These are phyloP conservation scores for Coprinellus aureogranulatus DNA, from an alignment of 768 basidiomycete species.

Conservation along the genomic window DNA sequence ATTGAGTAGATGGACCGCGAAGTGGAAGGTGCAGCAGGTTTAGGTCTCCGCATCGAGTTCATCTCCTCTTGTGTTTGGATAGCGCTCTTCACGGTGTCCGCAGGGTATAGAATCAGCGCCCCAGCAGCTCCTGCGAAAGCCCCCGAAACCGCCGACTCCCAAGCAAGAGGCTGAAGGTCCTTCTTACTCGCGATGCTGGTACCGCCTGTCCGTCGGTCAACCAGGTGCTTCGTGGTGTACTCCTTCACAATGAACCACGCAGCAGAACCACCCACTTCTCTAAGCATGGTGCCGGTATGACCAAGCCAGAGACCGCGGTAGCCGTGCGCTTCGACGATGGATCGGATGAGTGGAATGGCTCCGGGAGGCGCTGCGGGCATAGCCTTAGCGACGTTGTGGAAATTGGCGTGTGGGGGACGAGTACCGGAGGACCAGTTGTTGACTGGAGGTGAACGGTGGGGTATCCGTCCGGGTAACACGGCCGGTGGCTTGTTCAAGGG, in stretches of 20 bases:
- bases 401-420: conserved; percentile 3
- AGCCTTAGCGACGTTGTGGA: conserved; percentile 13
- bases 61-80: conserved; percentile 94
- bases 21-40: no score
- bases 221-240: conserved; percentile 60
- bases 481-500: conserved; percentile 13
- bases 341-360: conserved; percentile 60
- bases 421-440: conserved; percentile 5
- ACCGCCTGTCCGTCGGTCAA: conserved; percentile 39
- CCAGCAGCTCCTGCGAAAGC: conserved; percentile 84
- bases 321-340: conserved; percentile 54
- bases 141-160: conserved; percentile 84
- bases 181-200: background rate
- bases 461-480: conserved; percentile 23
- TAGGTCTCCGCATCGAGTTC: conserved; percentile 21
- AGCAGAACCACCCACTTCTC: conserved; percentile 82
- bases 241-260: conserved; percentile 91
- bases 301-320: conserved; percentile 79
- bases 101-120: conserved; percentile 89
- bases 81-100: conserved; percentile 90
- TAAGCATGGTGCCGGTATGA: conserved; percentile 81
- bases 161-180: conserved; percentile 37
- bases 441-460: conserved; percentile 18
- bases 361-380: conserved; percentile 52
- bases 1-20: background rate